Evolutionary conservation across 352 stramenopile species (phyloP).

Genomic region (Globisporangium cylindrosporum): DNA sequence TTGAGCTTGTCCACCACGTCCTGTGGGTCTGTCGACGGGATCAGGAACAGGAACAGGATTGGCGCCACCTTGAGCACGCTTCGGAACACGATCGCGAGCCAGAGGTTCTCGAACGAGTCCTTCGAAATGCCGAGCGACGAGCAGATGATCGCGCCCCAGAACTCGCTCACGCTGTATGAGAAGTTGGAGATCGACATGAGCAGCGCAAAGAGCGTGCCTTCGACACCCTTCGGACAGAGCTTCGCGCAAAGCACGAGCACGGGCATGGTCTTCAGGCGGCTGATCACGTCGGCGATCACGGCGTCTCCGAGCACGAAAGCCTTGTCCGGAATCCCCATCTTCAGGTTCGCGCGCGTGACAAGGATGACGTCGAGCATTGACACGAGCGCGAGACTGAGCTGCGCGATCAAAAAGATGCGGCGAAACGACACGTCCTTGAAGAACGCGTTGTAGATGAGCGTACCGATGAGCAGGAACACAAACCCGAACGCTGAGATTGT

Average conservation of each 20-base stretch:
- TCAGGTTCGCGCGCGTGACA: constrained; percentile 91
- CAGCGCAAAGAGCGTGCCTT: constrained; percentile 96
- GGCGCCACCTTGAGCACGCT: constrained; percentile 91
- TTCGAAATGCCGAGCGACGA: constrained; percentile 87
- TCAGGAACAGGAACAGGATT: constrained; percentile 87
- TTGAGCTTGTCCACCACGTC: constrained; percentile 71
- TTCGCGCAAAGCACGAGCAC: constrained; percentile 94
- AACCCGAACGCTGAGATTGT: constrained; percentile 77
- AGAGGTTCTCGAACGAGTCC: constrained; percentile 91
- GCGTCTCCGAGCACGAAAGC: constrained; percentile 95
- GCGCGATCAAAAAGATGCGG: constrained; percentile 89
- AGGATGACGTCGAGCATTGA: constrained; percentile 83
- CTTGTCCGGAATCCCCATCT: constrained; percentile 92
- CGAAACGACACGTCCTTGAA: constrained; percentile 92
- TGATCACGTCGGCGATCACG: constrained; percentile 85
- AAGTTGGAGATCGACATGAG: constrained; percentile 98
- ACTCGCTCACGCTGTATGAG: constrained; percentile 90
- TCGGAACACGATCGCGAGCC: constrained; percentile 88
- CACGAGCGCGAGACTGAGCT: constrained; percentile 68
- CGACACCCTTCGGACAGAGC: constrained; percentile 93
- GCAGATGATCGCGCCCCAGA: constrained; percentile 91
- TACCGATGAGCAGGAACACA: constrained; percentile 77
- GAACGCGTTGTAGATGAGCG: constrained; percentile 81
- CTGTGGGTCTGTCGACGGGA: constrained; percentile 71
- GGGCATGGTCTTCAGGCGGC: constrained; percentile 88